Base-by-base conservation (phyloP, 148 eudicot species). In the Talinum fruticosum region DNA sequence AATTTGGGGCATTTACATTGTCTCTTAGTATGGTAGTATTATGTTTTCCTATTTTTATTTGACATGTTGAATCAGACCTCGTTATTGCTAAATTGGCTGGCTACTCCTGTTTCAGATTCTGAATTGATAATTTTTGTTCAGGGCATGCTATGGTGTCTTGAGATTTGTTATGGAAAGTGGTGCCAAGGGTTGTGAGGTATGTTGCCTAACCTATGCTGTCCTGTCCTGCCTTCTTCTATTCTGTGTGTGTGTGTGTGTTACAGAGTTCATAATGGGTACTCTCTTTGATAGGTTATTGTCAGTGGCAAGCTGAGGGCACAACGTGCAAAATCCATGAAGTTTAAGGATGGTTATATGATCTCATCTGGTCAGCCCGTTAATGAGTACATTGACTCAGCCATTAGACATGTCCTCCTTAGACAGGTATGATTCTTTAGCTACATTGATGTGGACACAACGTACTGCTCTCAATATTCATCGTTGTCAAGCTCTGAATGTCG, bases 301-400 rank as follows among this genome's bases (percentile, higher is more conserved):
- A 93, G 97, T 75, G 97, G 97, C 28, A 93, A 93, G 76, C 77
- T 93, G 66, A 84, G 97, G 88, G 97, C 97, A 37, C 88, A 84
- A 64, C 95, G 95, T 83, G 95, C 97, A 33, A 90, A 93, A 74
- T 84, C 95, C 67, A 90, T 90, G 97, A 90, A 90, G 85, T 93
- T 93, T 32, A 93, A 90, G 91, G 97, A 93, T 76, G 97, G 97
- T 0, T 93, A 89, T 80, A 93, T 90, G 97, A 89, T 93, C 51
- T 93, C 97, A 26, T 93, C 97, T 72, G 97, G 95, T 76, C 97
- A 93, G 57, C 95, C 97, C 0, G 91, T 89, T 35, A 88, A 88
- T 15, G 97, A 93, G 76, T 93, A 93, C 86, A 93, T 93, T 10
- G 97, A 93, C 82, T 77, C 97, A 7, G 97, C 97, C 14, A 92